A percentile compares a stretch with the other conserved stretches of the same genome.
These are phyloP conservation scores for Fusarium poae DNA, from an alignment of 2,329 filamentous ascomycete genomes.

Conservation along the genomic window DNA sequence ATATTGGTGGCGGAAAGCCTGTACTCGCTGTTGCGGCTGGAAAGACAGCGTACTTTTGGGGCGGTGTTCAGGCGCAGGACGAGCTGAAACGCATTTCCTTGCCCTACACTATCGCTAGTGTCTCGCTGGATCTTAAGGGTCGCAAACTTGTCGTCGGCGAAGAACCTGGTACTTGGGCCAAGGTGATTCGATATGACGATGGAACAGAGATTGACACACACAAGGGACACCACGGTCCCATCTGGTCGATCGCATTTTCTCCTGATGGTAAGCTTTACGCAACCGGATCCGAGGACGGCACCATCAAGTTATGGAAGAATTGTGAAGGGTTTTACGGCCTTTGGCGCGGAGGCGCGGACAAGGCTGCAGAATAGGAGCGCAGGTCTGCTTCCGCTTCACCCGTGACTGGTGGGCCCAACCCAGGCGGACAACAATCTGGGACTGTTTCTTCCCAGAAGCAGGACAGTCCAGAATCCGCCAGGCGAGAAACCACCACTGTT, in stretches of 20 bases:
- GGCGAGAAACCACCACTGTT: background rate
- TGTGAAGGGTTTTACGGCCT: conserved; percentile 74
- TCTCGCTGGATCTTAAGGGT: conserved; percentile 84
- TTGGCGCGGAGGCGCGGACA: conserved; percentile 67
- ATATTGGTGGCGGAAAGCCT: conserved; percentile 75
- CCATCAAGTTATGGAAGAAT: conserved; percentile 91
- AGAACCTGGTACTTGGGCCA: conserved; percentile 95
- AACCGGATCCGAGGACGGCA: conserved; percentile 96
- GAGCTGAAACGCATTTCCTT: conserved; percentile 84
- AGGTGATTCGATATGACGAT: conserved; percentile 89
- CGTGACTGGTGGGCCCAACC: conserved; percentile 38
- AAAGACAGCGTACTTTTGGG: conserved; percentile 93
- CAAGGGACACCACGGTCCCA: conserved; percentile 96
- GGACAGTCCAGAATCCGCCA: conserved; percentile 26
- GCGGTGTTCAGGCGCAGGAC: conserved; percentile 76
- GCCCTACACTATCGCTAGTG: conserved; percentile 88
- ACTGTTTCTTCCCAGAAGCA: conserved; percentile 23
- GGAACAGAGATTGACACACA: conserved; percentile 89
- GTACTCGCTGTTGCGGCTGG: conserved; percentile 93
- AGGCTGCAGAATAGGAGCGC: conserved; percentile 55
- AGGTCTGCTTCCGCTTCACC: conserved; percentile 36
- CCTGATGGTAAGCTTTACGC: conserved; percentile 97
- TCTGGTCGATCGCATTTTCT: conserved; percentile 95
- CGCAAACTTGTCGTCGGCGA: conserved; percentile 91
- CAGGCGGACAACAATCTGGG: background rate